Base-by-base conservation (phyloP, 2,329 filamentous ascomycete genomes). In the Penicillium freii region DNA sequence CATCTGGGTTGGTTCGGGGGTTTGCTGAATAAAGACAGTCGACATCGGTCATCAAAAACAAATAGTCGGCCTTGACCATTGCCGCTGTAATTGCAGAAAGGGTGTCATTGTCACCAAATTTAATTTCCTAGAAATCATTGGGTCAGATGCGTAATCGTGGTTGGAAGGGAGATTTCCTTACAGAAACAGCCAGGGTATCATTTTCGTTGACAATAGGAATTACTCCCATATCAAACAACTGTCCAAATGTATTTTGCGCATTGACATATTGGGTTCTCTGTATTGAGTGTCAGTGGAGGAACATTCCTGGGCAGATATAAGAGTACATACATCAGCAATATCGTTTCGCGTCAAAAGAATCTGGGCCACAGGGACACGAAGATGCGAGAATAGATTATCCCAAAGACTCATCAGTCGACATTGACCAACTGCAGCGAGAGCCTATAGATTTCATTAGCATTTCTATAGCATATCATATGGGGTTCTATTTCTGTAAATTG, bases 131-230 rank as follows among this genome's bases (percentile, higher is more conserved):
- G 15, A 4, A 36, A 21, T 34, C 7, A 13, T 21, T 34, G 39
- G 23, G 29, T 57, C 51, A 55, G 60, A 13, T 10, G 45, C 23
- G 56, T 25, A 25, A 29, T 21, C 17, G 25, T 19, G 3, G 36
- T 4, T 17, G 34, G 23, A n/a, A 40, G 15, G n/a, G 47, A 27
- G 40, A 19, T 59, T n/a, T 33, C 13, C 76, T 31, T 76, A 81
- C 79, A 44, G 93, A 90, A 63, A 99, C 94, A 25, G 92, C 91
- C 54, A 99, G 80, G 3, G 94, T 99, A 74, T 99, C 94, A 75
- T 99, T 99, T 77, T 99, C 94, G 70, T 99, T 99, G 62, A 99
- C 94, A 68, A 99, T 97, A 10, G 94, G 94, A 62, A 99, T 95
- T 27, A 97, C 93, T 2, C 92, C 92, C 88, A 97, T 94, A 68